Percentiles rank a stretch among this genome's conserved stretches.
These are phyloP conservation scores for Hypoxylon trugodes DNA, from an alignment of 495 filamentous ascomycete species.

Conservation along the genomic window DNA sequence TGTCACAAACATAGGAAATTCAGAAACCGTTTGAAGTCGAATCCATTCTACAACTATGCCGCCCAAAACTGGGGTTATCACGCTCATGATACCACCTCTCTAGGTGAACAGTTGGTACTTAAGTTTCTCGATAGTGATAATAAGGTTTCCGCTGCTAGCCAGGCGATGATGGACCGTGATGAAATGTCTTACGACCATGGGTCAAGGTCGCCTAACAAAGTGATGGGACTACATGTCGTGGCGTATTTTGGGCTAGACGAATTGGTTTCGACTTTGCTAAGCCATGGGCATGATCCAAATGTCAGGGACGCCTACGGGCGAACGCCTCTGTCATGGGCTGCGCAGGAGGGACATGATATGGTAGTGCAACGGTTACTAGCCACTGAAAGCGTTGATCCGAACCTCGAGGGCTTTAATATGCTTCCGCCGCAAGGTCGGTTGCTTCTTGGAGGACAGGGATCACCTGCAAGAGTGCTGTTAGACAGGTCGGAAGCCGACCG, in stretches of 20 bases:
- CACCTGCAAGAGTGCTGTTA: no score
- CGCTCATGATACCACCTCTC: constrained; percentile 22
- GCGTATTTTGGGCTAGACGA: constrained; percentile 36
- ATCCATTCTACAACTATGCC: constrained; percentile 53
- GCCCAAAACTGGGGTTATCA: constrained; percentile 56
- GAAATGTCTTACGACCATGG: constrained; percentile 5
- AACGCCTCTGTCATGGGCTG: constrained; percentile 31
- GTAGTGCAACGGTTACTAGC: constrained; percentile 13
- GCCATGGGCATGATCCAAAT: not conserved
- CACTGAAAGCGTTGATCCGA: not conserved
- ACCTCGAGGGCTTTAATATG: not conserved
- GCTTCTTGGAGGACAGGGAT: no score
- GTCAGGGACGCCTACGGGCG: not conserved
- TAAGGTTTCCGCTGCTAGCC: constrained; percentile 23
- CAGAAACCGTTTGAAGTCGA: constrained; percentile 18
- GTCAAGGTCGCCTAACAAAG: no score
- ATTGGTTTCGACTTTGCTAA: not conserved
- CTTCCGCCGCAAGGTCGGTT: no score
- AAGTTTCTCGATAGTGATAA: constrained; percentile 30
- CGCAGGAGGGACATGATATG: constrained; percentile 1
- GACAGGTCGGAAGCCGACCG: not conserved
- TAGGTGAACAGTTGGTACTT: not conserved
- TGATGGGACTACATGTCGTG: constrained; percentile 39
- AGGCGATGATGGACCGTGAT: constrained; percentile 3
- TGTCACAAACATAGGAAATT: constrained; percentile 43